Evolutionary conservation across 2,329 filamentous ascomycete genomes (phyloP).

Genomic region (Pestalotiopsis sp.): DNA sequence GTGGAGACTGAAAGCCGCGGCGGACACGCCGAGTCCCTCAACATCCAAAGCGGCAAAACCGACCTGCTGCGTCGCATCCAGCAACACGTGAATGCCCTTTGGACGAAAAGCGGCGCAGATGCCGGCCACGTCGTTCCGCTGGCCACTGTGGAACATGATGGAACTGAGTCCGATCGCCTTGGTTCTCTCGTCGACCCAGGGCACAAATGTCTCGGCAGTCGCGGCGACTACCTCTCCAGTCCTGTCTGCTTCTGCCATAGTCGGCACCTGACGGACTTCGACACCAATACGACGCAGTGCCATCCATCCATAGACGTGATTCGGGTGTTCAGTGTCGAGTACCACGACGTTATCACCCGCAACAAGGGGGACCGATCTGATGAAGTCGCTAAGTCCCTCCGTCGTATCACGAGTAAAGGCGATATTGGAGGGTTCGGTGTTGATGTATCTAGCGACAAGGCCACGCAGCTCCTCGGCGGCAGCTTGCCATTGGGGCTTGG

Average conservation of each 20-base stretch:
- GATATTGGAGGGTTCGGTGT: conserved; percentile 25
- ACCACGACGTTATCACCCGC: conserved; percentile 35
- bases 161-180: conserved; percentile 34
- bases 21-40: conserved; percentile 26
- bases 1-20: conserved; percentile 33
- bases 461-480: conserved; percentile 21
- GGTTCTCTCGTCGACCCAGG: conserved; percentile 32
- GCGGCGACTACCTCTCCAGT: conserved; percentile 15
- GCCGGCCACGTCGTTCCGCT: conserved; percentile 31
- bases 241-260: conserved; percentile 13
- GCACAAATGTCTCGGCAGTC: conserved; percentile 27
- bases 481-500: conserved; percentile 28
- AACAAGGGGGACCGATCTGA: conserved; percentile 23
- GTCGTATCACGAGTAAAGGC: conserved; percentile 36
- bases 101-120: conserved; percentile 29
- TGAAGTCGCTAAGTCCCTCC: conserved; percentile 32
- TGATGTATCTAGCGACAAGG: conserved; percentile 30
- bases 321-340: conserved; percentile 34
- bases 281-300: conserved; percentile 27
- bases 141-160: conserved; percentile 35
- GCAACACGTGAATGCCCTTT: conserved; percentile 32
- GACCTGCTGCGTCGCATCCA: conserved; percentile 34
- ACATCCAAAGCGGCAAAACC: conserved; percentile 34
- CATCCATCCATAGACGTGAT: conserved; percentile 33
- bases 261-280: conserved; percentile 30